These are phyloP conservation scores for Sordariomycetes sp. DNA, from an alignment of 2,329 filamentous ascomycete species.

Conservation along the genomic window DNA sequence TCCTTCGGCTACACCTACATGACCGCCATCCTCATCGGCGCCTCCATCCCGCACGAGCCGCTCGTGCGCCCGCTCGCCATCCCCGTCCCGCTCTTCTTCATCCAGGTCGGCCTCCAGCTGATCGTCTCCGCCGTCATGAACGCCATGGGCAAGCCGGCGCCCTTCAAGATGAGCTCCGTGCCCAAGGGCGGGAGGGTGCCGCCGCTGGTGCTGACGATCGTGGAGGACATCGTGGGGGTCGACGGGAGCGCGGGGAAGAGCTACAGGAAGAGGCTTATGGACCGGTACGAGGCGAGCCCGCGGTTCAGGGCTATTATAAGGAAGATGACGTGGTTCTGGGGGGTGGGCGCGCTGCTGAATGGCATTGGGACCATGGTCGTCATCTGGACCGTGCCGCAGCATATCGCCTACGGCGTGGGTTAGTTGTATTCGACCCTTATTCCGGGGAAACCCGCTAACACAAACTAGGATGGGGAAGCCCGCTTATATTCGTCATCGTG, in stretches of 20 bases:
- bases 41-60: slow-evolving; percentile 37
- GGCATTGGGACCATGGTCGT: slow-evolving; percentile 13
- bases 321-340: slow-evolving; percentile 28
- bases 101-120: slow-evolving; percentile 31
- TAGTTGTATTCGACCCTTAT: not conserved
- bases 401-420: slow-evolving; percentile 8
- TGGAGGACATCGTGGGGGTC: slow-evolving; percentile 58
- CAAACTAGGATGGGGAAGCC: slow-evolving; percentile 4
- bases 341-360: slow-evolving; percentile 23
- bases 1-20: slow-evolving; percentile 35
- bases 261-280: slow-evolving; percentile 28
- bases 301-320: slow-evolving; percentile 29
- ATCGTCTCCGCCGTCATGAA: slow-evolving; percentile 23
- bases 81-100: slow-evolving; percentile 38
- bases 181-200: slow-evolving; percentile 47
- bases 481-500: slow-evolving; percentile 6
- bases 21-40: slow-evolving; percentile 37
- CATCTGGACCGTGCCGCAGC: slow-evolving; percentile 7
- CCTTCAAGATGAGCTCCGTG: slow-evolving; percentile 47
- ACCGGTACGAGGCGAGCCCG: slow-evolving; percentile 28
- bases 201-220: slow-evolving; percentile 52
- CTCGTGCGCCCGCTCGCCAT: slow-evolving; percentile 38
- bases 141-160: slow-evolving; percentile 10
- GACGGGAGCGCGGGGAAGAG: slow-evolving; percentile 46
- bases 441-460: not conserved